These are phyloP conservation scores for Cystobasidium pallidum DNA, from an alignment of 1,284 basidiomycete species.

Conservation along the genomic window DNA sequence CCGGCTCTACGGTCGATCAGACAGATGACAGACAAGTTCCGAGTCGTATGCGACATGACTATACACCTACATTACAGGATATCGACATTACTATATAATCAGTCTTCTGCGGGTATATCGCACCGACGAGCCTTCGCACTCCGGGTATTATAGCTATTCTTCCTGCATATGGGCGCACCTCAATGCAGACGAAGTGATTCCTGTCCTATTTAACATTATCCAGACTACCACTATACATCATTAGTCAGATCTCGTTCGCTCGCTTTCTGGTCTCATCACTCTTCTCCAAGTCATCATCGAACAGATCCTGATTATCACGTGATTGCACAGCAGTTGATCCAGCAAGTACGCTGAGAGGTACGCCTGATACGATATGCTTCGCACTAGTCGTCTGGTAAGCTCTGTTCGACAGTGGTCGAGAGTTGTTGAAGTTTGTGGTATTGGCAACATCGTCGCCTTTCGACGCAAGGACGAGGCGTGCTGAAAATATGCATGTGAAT, in stretches of 20 bases:
- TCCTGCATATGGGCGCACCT: no score
- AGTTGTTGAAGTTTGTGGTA: neutral
- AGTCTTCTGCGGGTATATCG: no score
- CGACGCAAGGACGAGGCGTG: neutral
- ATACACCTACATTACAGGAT: no score
- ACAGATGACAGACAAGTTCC: no score
- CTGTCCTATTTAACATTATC: no score
- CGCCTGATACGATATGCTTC: neutral
- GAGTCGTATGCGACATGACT: no score
- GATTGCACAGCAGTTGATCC: neutral
- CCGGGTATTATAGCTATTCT: no score
- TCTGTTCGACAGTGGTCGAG: neutral
- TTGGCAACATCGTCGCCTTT: neutral
- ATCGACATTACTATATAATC: neutral
- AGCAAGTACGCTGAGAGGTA: conserved; percentile 2
- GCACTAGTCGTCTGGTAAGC: neutral
- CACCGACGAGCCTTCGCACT: no score
- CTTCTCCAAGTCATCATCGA: conserved; percentile 14
- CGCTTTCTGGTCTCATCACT: neutral
- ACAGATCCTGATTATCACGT: neutral
- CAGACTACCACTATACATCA: neutral
- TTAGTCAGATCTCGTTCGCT: neutral
- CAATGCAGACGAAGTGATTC: no score
- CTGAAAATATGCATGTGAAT: conserved; percentile 9
- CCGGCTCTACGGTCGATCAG: neutral